Evolutionary conservation across 768 basidiomycete species (phyloP), one percentile per base, ranked within the genome.

Genomic region (Tricholoma bakamatsutake): DNA sequence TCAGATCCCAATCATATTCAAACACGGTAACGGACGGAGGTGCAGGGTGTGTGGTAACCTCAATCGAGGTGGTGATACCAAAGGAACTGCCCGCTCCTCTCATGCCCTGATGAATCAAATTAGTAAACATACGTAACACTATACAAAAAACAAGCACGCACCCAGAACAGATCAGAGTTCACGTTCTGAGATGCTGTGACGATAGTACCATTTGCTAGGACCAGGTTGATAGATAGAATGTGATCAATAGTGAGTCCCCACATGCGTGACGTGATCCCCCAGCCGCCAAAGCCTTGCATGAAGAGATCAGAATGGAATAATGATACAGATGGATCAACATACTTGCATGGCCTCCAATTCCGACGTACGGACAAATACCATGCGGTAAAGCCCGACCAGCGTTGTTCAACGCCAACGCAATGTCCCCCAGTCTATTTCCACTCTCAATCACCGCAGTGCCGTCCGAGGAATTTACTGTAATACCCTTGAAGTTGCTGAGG

Each of bases 331-430:
- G 7, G 3, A 49, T 49, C 8, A 35, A 13, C 42, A 4, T 45
- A 68, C 78, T 68, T 50, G 77, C 69, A 62, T 81, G 80, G 5
- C 80, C 80, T 10, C 81, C 80, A 50, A 79, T 76, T 0, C 21
- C 21, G 21, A 24, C 21, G 21, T 24, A 24, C 21, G 21, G 21
- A 24, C 21, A 24, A 24, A 24, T 76, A 0, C 83, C 81, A 58
- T 82, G 81, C 7, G 80, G 76, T 6, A 83, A 46, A 0, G 75
- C 82, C 35, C 77, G 67, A 46, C 75, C 73, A 10, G 70, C 59
- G 15, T 70, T 62, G 53, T 67, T 70, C 43, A 83, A 62, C 1
- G 69, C 64, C n/a, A 68, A 59, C 6, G 78, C 76, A 9, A 81
- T 64, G 12, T 34, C 21, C 21, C 21, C 21, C 21, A 24, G 21